Conservation (phyloP, 768 basidiomycete species). For the Termitomyces sp. region DNA sequence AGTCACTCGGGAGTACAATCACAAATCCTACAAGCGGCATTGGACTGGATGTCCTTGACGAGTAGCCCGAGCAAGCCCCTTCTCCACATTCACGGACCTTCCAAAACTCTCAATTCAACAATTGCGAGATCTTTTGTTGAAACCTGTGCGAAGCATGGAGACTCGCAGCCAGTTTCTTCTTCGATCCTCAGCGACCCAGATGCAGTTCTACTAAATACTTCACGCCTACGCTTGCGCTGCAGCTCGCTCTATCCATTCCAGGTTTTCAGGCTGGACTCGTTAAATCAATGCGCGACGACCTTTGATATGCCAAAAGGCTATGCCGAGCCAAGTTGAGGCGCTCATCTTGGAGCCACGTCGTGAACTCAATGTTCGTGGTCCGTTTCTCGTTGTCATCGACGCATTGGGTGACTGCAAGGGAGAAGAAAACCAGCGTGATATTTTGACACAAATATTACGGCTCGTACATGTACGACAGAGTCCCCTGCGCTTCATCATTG, state of each 20-base stretch:
- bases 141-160: background rate
- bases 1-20: background rate
- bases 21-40: background rate
- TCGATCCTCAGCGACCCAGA: background rate
- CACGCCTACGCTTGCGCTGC: background rate
- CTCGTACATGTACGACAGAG: background rate
- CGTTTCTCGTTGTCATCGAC: background rate
- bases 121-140: background rate
- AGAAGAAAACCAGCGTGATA: background rate
- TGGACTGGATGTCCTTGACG: background rate
- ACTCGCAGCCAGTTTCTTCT: background rate
- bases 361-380: background rate
- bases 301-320: background rate
- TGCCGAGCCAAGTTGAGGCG: background rate
- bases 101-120: background rate
- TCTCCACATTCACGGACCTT: background rate
- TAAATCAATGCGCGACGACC: background rate
- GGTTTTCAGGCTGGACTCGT: background rate
- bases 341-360: background rate
- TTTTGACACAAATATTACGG: background rate
- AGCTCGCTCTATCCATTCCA: background rate
- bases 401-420: background rate
- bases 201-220: background rate
- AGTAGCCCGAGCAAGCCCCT: background rate
- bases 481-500: background rate